phyloP scores from a whole-genome alignment of 2,329 filamentous ascomycete genomes.

The Aspergillus ibericus region DNA sequence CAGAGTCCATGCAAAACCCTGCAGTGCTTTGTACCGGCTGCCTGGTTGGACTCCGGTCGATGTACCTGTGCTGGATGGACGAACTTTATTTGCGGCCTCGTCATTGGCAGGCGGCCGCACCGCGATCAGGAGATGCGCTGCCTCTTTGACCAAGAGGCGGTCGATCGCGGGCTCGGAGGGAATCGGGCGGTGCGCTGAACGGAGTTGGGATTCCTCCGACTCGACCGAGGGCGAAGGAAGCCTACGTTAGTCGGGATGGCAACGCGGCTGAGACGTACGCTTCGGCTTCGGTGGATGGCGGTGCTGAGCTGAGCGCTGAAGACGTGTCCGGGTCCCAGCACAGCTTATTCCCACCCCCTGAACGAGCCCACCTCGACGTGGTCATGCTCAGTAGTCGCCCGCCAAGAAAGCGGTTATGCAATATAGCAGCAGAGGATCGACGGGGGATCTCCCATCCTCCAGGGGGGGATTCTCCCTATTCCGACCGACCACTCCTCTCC shows the following conservation, averaged over 20 bases:
- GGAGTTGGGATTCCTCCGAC: not conserved
- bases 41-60: not conserved
- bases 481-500: slow-evolving; percentile 1
- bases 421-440: slow-evolving; percentile 20
- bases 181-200: not conserved
- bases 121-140: not conserved
- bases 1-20: not conserved
- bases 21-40: not conserved
- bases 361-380: slow-evolving; percentile 1
- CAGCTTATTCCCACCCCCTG: not conserved
- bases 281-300: not conserved
- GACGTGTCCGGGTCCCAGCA: not conserved
- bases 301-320: not conserved
- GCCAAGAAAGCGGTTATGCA: slow-evolving; percentile 18
- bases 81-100: not conserved
- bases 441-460: slow-evolving; percentile 20
- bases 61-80: slow-evolving; percentile 7
- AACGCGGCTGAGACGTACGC: not conserved
- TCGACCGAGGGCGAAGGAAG: not conserved
- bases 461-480: slow-evolving; percentile 2
- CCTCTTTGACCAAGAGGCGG: not conserved
- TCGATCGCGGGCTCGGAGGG: slow-evolving; percentile 1
- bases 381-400: slow-evolving; percentile 5
- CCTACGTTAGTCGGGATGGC: not conserved
- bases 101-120: not conserved